Percentiles rank a stretch among this genome's conserved stretches.
phyloP scores from a whole-genome alignment of 192 early-diverging fungal species.

The Paraglomus brasilianum region DNA sequence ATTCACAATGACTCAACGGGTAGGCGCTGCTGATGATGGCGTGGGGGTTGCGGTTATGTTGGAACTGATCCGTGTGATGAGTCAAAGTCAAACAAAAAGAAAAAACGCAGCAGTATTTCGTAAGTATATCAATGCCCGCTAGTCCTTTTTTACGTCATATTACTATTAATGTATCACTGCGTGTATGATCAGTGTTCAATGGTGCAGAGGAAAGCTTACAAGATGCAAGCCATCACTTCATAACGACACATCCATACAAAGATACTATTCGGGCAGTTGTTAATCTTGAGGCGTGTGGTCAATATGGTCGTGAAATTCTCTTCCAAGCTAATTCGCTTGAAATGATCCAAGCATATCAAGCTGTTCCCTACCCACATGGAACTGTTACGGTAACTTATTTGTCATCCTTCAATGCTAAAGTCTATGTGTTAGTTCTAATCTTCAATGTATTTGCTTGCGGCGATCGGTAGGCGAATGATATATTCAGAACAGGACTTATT shows the following conservation, averaged over 20 bases:
- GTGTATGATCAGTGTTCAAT: conserved; percentile 78
- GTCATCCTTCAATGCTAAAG: background rate
- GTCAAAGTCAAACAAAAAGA: conserved; percentile 39
- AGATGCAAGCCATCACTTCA: conserved; percentile 75
- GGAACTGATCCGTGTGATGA: conserved; percentile 57
- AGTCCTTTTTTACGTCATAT: no score
- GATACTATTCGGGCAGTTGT: conserved; percentile 58
- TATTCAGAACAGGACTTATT: conserved; percentile 59
- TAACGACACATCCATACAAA: conserved; percentile 54
- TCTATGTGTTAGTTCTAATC: background rate
- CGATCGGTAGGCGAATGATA: conserved; percentile 60
- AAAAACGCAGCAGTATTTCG: conserved; percentile 57
- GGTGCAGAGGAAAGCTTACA: conserved; percentile 77
- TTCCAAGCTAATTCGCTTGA: conserved; percentile 72
- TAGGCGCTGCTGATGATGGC: conserved; percentile 68
- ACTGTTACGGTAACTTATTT: conserved; percentile 58
- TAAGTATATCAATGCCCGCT: no score
- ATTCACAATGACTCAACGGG: conserved; percentile 58
- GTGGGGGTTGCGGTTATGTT: conserved; percentile 71
- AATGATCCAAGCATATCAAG: conserved; percentile 67
- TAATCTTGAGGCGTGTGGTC: conserved; percentile 78
- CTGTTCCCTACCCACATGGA: conserved; percentile 66
- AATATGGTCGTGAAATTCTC: conserved; percentile 62
- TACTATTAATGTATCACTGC: no score
- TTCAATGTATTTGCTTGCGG: conserved; percentile 29